Evolutionary conservation across 352 stramenopile species (phyloP).

Genomic region (Phytophthora rubi): DNA sequence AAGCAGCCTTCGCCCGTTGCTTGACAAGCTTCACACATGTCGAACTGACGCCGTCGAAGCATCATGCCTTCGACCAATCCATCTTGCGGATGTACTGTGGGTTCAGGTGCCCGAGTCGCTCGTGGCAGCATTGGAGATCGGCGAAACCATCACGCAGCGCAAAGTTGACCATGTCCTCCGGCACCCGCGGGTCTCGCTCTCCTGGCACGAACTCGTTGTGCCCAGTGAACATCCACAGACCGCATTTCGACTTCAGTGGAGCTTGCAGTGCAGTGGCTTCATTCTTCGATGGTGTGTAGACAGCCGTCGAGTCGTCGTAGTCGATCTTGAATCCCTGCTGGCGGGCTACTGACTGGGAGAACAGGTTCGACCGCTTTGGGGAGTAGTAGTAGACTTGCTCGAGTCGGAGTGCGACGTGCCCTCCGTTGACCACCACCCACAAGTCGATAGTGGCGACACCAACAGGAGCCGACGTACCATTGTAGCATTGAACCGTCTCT

Average conservation of each 20-base stretch:
- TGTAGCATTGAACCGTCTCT: constrained; percentile 9
- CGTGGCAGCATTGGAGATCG: constrained; percentile 10
- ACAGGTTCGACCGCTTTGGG: neutral
- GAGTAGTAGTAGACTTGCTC: constrained; percentile 3
- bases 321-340: neutral
- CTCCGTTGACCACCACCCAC: neutral
- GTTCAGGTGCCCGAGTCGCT: constrained; percentile 7
- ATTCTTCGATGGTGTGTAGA: constrained; percentile 3
- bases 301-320: neutral
- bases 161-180: constrained; percentile 1
- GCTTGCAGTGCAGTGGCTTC: neutral
- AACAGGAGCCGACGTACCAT: neutral
- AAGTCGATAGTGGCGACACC: constrained; percentile 3
- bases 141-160: neutral
- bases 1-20: too few relatives aligned
- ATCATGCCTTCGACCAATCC: too few relatives aligned
- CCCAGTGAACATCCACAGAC: neutral
- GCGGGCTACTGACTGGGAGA: neutral
- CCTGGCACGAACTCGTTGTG: constrained; percentile 2
- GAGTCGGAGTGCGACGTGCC: neutral
- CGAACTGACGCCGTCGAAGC: too few relatives aligned
- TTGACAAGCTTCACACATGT: too few relatives aligned
- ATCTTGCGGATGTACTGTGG: too few relatives aligned
- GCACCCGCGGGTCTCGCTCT: neutral
- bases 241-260: neutral